These are phyloP conservation scores for Aspergillus sp. DNA, from an alignment of 2,329 filamentous ascomycete genomes.

Conservation along the genomic window DNA sequence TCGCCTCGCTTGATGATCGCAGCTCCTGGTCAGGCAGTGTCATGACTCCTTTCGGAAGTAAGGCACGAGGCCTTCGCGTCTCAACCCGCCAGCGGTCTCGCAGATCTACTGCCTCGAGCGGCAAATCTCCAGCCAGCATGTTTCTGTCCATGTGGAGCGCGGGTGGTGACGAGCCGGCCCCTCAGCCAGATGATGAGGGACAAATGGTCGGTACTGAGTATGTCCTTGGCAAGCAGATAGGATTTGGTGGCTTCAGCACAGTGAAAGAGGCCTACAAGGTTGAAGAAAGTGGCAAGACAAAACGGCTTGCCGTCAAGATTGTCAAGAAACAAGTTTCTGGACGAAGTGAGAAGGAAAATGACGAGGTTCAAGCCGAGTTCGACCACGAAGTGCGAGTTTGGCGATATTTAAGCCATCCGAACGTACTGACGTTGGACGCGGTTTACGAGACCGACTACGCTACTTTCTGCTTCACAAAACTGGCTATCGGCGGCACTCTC, in stretches of 20 bases:
- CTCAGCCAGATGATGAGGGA: conserved; percentile 66
- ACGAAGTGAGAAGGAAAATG: conserved; percentile 62
- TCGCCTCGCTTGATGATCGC: conserved; percentile 44
- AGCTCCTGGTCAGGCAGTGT: conserved; percentile 42
- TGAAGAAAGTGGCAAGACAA: conserved; percentile 56
- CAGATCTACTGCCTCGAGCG: conserved; percentile 53
- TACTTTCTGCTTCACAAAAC: conserved; percentile 68
- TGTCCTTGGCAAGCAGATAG: conserved; percentile 67
- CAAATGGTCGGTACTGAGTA: conserved; percentile 68
- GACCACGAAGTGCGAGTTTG: conserved; percentile 70
- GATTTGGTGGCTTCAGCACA: conserved; percentile 66
- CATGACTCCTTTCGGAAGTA: conserved; percentile 37
- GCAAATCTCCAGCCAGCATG: conserved; percentile 60
- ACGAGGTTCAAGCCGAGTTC: conserved; percentile 66
- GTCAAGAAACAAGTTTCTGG: conserved; percentile 61
- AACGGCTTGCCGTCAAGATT: conserved; percentile 64
- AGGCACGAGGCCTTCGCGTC: conserved; percentile 39
- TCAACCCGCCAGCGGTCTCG: conserved; percentile 43
- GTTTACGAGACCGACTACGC: conserved; percentile 69
- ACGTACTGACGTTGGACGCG: conserved; percentile 63
- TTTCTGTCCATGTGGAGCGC: conserved; percentile 59
- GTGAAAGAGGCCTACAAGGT: conserved; percentile 69
- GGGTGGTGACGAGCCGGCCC: conserved; percentile 40
- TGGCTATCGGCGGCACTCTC: conserved; percentile 65
- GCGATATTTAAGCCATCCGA: conserved; percentile 64